Conservation (phyloP, 2,329 filamentous ascomycete genomes). For the Thielaviopsis ethacetica region DNA sequence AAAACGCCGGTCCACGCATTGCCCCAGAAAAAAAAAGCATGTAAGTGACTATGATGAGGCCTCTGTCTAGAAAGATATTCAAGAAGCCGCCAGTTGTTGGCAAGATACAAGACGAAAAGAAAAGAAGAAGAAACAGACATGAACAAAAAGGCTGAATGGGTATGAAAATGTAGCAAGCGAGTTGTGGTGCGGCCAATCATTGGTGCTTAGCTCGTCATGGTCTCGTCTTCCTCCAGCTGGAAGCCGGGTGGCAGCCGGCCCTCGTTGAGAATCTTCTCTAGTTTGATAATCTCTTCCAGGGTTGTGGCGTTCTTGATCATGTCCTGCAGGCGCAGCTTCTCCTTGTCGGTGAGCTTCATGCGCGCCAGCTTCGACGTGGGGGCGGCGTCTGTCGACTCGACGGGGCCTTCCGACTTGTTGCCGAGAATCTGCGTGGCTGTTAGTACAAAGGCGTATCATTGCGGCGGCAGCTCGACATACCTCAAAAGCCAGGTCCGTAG, state of each 20-base stretch:
- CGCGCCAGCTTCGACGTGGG: constrained; percentile 48
- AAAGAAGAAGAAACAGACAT: constrained; percentile 1
- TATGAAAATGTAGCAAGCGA: not conserved
- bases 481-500: constrained; percentile 64
- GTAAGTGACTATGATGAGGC: not conserved
- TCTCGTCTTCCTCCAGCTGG: constrained; percentile 30
- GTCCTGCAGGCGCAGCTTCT: constrained; percentile 71
- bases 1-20: constrained; percentile 3
- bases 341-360: constrained; percentile 73
- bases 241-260: constrained; percentile 64
- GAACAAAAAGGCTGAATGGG: not conserved
- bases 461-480: constrained; percentile 20
- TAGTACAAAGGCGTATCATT: not conserved
- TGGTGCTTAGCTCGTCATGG: constrained; percentile 41
- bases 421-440: constrained; percentile 51
- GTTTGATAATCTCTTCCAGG: constrained; percentile 69
- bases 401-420: constrained; percentile 60
- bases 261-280: constrained; percentile 88
- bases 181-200: not conserved
- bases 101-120: not conserved
- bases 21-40: not conserved
- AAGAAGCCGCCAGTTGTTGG: not conserved
- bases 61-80: not conserved
- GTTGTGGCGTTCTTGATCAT: constrained; percentile 80
- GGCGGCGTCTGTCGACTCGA: constrained; percentile 15